Evolutionary conservation across 257 asterid genomes (phyloP).

Genomic region (Ballota nigra): DNA sequence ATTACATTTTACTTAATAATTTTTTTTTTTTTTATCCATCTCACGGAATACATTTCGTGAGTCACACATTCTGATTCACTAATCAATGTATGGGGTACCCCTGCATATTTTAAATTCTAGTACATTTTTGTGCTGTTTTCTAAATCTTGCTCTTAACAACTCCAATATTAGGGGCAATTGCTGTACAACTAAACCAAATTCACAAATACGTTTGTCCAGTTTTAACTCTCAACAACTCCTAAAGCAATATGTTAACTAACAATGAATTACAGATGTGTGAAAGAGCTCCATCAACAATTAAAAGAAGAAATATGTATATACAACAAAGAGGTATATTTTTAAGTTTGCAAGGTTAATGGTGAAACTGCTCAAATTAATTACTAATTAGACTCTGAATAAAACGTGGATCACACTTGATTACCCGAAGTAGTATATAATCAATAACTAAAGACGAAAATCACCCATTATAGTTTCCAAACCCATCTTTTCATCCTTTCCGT

Average conservation of each 20-base stretch:
- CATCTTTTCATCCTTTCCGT: not conserved
- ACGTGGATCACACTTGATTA: not conserved
- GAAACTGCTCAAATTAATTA: too few relatives aligned
- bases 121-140: not conserved
- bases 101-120: too few relatives aligned
- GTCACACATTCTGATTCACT: too few relatives aligned
- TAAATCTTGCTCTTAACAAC: not conserved
- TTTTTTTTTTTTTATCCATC: too few relatives aligned
- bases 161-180: not conserved
- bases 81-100: too few relatives aligned
- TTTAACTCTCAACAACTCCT: not conserved
- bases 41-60: too few relatives aligned
- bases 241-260: not conserved
- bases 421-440: not conserved
- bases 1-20: too few relatives aligned
- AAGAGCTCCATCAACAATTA: not conserved
- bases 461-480: not conserved
- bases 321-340: not conserved
- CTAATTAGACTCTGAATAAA: not conserved
- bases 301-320: not conserved
- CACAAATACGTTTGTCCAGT: not conserved
- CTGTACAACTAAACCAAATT: not conserved
- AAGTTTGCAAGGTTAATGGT: too few relatives aligned
- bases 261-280: not conserved
- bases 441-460: not conserved